Base-by-base conservation (phyloP, 768 basidiomycete genomes). In the Phylloporus sp. region DNA sequence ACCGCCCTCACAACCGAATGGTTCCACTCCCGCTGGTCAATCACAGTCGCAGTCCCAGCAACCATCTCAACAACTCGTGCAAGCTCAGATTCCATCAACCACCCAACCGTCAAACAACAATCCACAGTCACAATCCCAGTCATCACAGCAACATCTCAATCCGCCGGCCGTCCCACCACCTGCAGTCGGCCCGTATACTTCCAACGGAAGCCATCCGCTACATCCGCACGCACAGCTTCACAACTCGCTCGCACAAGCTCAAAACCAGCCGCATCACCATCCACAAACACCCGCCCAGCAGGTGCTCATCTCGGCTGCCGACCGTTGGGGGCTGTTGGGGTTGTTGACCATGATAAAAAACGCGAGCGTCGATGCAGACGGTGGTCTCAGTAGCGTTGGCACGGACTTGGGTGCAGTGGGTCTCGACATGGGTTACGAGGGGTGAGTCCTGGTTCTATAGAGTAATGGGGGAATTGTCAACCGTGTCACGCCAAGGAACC, bases 261-360 rank as follows among this genome's bases (percentile, higher is more conserved):
- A 57, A 49, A 65, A 50, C 40, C 64, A 66, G 38, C 60, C 62
- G 32, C 72, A 67, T 58, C 79, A 74, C 52, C 77, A 78, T 66
- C 85, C 90, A 49, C 86, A 90, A 64, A 90, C 90, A 35, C 92
- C 94, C 2, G 90, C 91, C 36, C 90, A 96, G 64, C 94, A 98
- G 68, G 81, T 98, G 14, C 77, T 96, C 33, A 81, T 89, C 55
- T 88, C 84, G 52, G 90, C 94, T 2, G 94, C 94, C 32, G 94
- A 98, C 68, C 79, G 91, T 61, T 98, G 93, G 92, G 94, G 94
- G 4, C 73, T 98, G 14, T 63, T 93, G 38, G 90, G 88, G 14
- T 70, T 98, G 44, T 71, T 98, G 47, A 82, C 86, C 37, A 79
- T 89, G 74, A 88, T 95, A 67, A 89, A 90, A 72, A 87, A 79